Evolutionary conservation across 2,329 filamentous ascomycete species (phyloP).

Genomic region (Xylaria polymorpha): DNA sequence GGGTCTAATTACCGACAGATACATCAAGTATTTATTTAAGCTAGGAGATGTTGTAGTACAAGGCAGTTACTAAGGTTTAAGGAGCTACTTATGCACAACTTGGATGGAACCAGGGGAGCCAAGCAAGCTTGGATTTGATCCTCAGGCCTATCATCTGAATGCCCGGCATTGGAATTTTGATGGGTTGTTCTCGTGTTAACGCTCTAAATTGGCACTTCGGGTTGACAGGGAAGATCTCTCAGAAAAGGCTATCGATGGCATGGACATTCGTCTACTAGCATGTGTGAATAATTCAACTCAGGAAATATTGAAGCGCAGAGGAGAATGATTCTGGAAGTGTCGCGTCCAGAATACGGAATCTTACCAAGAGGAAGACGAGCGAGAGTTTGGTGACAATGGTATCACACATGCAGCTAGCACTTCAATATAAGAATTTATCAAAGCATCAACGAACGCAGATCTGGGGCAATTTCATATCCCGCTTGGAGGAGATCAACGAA

Average conservation of each 20-base stretch:
- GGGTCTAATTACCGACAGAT: not conserved
- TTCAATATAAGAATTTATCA: conserved; percentile 5
- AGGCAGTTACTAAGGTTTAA: not conserved
- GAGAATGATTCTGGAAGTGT: conserved; percentile 20
- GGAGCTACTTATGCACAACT: conserved; percentile 1
- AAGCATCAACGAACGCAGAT: conserved; percentile 18
- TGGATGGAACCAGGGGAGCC: not conserved
- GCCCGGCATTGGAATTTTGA: conserved; percentile 7
- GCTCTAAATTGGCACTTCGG: not conserved
- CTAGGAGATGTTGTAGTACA: conserved; percentile 14
- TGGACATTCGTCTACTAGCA: not conserved
- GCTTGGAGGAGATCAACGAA: conserved; percentile 10
- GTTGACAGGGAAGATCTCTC: not conserved
- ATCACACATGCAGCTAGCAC: not conserved
- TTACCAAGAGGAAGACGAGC: conserved; percentile 3
- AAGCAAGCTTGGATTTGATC: no score
- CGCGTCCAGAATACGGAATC: conserved; percentile 15
- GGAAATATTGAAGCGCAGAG: conserved; percentile 1
- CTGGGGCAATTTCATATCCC: conserved; percentile 22
- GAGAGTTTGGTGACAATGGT: not conserved
- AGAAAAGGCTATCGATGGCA: not conserved
- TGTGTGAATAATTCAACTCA: not conserved
- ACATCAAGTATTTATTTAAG: conserved; percentile 22
- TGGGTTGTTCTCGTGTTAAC: not conserved
- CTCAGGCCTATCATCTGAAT: not conserved